These are phyloP conservation scores for Gamarada debralockiae DNA, from an alignment of 495 filamentous ascomycete species.

Conservation along the genomic window DNA sequence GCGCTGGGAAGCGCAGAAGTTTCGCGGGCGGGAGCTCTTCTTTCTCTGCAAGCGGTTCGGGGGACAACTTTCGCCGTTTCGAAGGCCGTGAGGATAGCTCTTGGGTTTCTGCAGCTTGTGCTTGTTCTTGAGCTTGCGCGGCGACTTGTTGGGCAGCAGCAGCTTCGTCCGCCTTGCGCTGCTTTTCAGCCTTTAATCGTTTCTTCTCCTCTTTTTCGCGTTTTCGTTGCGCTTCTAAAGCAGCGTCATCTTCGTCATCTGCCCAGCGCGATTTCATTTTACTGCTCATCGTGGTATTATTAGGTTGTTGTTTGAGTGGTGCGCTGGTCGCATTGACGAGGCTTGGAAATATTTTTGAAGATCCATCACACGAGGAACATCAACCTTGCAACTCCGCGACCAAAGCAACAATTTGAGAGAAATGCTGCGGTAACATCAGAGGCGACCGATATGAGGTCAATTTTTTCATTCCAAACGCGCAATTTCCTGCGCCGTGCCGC, in stretches of 20 bases:
- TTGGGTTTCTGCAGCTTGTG: conserved; percentile 42
- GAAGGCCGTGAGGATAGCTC: conserved; percentile 40
- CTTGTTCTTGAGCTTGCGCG: conserved; percentile 32
- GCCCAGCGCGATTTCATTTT: conserved; percentile 82
- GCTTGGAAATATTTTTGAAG: conserved; percentile 5
- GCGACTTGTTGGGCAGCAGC: conserved; percentile 23
- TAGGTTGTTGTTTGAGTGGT: conserved; percentile 7
- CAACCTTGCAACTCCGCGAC: not conserved
- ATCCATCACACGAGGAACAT: not conserved
- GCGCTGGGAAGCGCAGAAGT: conserved; percentile 67
- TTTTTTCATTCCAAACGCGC: conserved; percentile 14
- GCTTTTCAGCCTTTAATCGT: conserved; percentile 78
- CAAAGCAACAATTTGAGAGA: not conserved
- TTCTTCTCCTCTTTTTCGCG: conserved; percentile 89
- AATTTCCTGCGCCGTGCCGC: conserved; percentile 15
- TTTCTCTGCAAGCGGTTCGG: conserved; percentile 17
- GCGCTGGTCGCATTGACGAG: not conserved
- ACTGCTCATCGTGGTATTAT: conserved; percentile 50
- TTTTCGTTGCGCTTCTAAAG: conserved; percentile 66
- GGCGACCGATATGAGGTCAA: conserved; percentile 21
- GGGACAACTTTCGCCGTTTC: conserved; percentile 49
- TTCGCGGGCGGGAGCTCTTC: conserved; percentile 30
- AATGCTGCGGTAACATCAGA: conserved; percentile 13
- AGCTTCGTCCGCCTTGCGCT: conserved; percentile 62
- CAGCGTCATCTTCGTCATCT: conserved; percentile 71